Base-by-base conservation (phyloP, 129 eudicot species). In the Lactuca saligna region DNA sequence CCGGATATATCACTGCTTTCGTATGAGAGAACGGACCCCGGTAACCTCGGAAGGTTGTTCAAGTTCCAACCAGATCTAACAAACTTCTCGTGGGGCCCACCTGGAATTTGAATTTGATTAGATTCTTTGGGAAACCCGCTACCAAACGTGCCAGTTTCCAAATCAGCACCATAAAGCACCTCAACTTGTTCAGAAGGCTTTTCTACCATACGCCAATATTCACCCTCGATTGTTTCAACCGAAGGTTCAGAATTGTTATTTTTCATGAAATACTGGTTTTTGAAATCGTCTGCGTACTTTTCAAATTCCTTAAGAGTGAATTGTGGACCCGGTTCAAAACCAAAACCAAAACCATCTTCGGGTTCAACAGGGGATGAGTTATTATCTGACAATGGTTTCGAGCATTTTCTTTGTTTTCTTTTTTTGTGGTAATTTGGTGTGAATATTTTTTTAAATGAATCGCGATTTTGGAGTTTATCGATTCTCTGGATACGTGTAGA, bases 141-240 rank as follows among this genome's bases (percentile, higher is more conserved):
- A 70, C 98, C 98, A 65, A 93, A 89, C 49, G 76, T 79, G 57
- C 96, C 98, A 42, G 98, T 93, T 79, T 93, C 98, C 85, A 93
- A 37, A 73, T 93, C 98, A 75, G 96, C 96, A 51, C 98, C 98
- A 78, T 93, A 93, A 70, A 93, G 96, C 70, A 93, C 98, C 96
- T 93, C 98, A 29, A 93, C 86, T 78, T 89, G 97, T 79, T 93
- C 97, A 1, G 92, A 84, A 35, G 98, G 92, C 41, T 74, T 86
- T 84, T 89, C 96, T 14, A 93, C 88, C 83, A 93, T 83, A 51
- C 98, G 84, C 98, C 98, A 93, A 80, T 89, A 93, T 85, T 93
- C 98, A 71, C 98, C 98, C 84, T 93, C 98, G 61, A 93, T 93
- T 38, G 63, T 63, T 79, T 87, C 87, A 57, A 87, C 59, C 31